Evolutionary conservation across 2,329 filamentous ascomycete species (phyloP).

Genomic region (Fusarium dlaminii): DNA sequence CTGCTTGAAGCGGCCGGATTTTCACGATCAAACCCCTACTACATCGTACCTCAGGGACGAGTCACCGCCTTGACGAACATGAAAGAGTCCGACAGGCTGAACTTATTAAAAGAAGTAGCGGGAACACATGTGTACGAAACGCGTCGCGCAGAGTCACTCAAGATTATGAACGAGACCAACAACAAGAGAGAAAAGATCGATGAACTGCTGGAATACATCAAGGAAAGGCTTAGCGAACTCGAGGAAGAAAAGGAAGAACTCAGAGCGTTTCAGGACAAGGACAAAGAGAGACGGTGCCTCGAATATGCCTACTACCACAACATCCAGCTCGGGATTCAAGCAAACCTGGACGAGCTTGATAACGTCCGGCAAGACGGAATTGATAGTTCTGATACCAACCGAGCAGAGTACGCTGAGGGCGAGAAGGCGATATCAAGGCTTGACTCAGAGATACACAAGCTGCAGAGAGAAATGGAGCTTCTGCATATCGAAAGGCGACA

Average conservation of each 20-base stretch:
- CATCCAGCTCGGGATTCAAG: conserved; percentile 82
- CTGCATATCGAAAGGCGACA: conserved; percentile 86
- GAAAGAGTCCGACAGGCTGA: conserved; percentile 93
- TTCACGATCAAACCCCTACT: conserved; percentile 97
- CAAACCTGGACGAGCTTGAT: conserved; percentile 84
- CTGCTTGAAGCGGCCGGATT: conserved; percentile 96
- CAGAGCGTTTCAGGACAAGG: conserved; percentile 92
- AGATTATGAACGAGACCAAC: conserved; percentile 97
- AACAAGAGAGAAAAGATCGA: conserved; percentile 96
- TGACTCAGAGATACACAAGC: conserved; percentile 80
- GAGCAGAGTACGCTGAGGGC: conserved; percentile 77
- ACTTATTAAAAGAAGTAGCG: conserved; percentile 95
- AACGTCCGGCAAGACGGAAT: conserved; percentile 82
- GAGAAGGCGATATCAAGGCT: conserved; percentile 82
- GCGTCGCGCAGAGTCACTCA: conserved; percentile 87
- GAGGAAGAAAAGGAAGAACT: conserved; percentile 98
- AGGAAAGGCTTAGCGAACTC: conserved; percentile 85
- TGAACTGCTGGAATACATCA: conserved; percentile 89
- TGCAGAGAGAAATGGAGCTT: conserved; percentile 85
- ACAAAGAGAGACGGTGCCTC: conserved; percentile 88
- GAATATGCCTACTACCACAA: conserved; percentile 95
- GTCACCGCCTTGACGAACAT: conserved; percentile 97
- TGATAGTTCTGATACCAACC: conserved; percentile 84
- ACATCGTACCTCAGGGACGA: conserved; percentile 97
- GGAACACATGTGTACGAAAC: conserved; percentile 98